phyloP scores from a whole-genome alignment of 2,329 filamentous ascomycete species.

The Orbilia brochopaga region DNA sequence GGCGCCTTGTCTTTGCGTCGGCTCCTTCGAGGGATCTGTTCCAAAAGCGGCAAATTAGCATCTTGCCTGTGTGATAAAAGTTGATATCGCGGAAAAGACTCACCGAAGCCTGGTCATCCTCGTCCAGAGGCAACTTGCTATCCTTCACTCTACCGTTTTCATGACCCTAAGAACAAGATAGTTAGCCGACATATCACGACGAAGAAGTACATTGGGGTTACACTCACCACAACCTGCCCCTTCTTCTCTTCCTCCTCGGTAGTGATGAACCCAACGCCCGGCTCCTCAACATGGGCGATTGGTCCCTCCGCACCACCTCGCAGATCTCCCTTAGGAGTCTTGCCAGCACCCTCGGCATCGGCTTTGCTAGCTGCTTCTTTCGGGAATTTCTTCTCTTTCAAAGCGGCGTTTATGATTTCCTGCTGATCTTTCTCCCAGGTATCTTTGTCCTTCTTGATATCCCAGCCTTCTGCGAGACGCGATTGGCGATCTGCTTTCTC shows the following conservation, averaged over 20 bases:
- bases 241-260: slow-evolving; percentile 42
- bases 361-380: slow-evolving; percentile 57
- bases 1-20: too few relatives aligned
- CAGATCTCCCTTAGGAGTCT: slow-evolving; percentile 37
- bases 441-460: slow-evolving; percentile 67
- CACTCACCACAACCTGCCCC: slow-evolving; percentile 43
- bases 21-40: too few relatives aligned
- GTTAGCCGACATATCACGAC: neutral
- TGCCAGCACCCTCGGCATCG: slow-evolving; percentile 34
- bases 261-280: slow-evolving; percentile 46
- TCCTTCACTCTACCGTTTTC: slow-evolving; percentile 46
- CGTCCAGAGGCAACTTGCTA: neutral
- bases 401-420: slow-evolving; percentile 72
- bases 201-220: neutral
- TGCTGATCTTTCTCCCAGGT: slow-evolving; percentile 93
- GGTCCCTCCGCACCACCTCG: slow-evolving; percentile 52
- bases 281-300: slow-evolving; percentile 53
- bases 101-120: neutral
- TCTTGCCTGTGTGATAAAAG: too few relatives aligned
- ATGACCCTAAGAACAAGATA: slow-evolving; percentile 22
- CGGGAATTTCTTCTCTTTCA: slow-evolving; percentile 60
- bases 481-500: slow-evolving; percentile 74
- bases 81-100: too few relatives aligned
- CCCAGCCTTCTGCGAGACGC: slow-evolving; percentile 80
- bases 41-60: too few relatives aligned